These are phyloP conservation scores for Begonia loranthoides DNA, from an alignment of 306 rosid species.

Conservation along the genomic window DNA sequence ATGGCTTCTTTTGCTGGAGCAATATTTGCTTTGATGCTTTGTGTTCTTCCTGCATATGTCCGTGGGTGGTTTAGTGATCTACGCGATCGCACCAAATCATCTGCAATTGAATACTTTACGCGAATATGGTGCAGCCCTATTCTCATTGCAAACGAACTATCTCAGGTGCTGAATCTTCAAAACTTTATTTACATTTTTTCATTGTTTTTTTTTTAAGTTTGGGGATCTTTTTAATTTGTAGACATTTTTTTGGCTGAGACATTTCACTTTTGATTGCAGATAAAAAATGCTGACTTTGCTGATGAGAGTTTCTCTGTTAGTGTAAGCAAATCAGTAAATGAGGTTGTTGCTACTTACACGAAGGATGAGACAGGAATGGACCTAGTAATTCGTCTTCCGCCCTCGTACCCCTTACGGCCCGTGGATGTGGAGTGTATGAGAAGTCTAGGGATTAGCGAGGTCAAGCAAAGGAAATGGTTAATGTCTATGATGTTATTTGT, in stretches of 20 bases:
- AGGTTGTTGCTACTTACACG: slow-evolving; percentile 92
- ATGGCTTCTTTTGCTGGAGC: slow-evolving; percentile 70
- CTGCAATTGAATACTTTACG: slow-evolving; percentile 75
- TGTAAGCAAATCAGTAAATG: slow-evolving; percentile 89
- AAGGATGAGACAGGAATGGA: slow-evolving; percentile 98
- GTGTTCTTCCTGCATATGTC: slow-evolving; percentile 90
- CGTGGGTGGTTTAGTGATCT: slow-evolving; percentile 76
- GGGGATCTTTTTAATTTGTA: neutral
- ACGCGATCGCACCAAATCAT: slow-evolving; percentile 64
- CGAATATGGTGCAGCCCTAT: slow-evolving; percentile 81
- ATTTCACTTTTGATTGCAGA: slow-evolving; percentile 32
- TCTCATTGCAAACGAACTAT: slow-evolving; percentile 72
- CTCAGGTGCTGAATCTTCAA: slow-evolving; percentile 33
- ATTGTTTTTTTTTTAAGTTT: neutral
- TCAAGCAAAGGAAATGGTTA: slow-evolving; percentile 90
- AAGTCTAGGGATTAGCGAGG: slow-evolving; percentile 84
- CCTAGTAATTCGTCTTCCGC: slow-evolving; percentile 79
- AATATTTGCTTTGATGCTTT: slow-evolving; percentile 74
- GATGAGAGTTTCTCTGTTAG: slow-evolving; percentile 83
- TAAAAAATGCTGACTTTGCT: slow-evolving; percentile 58
- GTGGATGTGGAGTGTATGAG: slow-evolving; percentile 89
- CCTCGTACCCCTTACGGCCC: slow-evolving; percentile 76
- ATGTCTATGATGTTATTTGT: slow-evolving; percentile 87
- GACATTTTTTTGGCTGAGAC: neutral
- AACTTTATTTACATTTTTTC: no score